Evolutionary conservation across 768 basidiomycete species (phyloP), one percentile per base, ranked within the genome.

Genomic region (Nidularia pulvinata): DNA sequence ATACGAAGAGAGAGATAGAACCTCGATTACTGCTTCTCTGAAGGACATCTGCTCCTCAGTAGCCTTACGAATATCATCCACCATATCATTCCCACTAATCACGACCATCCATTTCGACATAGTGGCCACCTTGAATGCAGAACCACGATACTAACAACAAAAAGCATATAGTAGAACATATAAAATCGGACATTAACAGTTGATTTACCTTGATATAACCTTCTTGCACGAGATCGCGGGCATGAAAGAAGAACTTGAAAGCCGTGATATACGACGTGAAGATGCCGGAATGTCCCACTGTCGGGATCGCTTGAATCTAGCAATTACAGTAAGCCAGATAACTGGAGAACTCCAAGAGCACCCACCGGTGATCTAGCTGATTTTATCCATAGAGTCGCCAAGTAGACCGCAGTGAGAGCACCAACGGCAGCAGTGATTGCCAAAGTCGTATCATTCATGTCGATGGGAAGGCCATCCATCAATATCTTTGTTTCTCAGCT

Each of bases 1-100:
- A 46, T 9, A 46, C 9, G 22, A 35, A 22, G 22, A 52, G 5
- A 45, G 6, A 10, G 22, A 7, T 7, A 13, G n/a, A 5, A 52
- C 51, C 51, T 52, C 51, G n/a, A 16, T 45, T 7, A 19, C 43
- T 7, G 51, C 51, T 30, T 52, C 51, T 14, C 11, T 36, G 37
- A 66, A 59, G n/a, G 65, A 66, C 13, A 73, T 44, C 5, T 65
- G 52, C 7, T 70, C 65, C 32, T 66, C 67, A 7, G 58, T 49
- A 7, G 71, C 69, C 50, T 61, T 66, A 9, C 69, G 63, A 42
- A 76, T 55, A 30, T 75, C 72, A 11, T 72, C 67, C 6, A 71
- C 56, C 51, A 67, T 57, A 25, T 67, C 48, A 4, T 57, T 55
- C 14, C 67, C 68, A 36, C 62, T 66, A 37, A 69, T 57, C 2